Evolutionary conservation across 345 rosid species (phyloP), one percentile per base, ranked within the genome.

Genomic region (Noccaea bulbosa): DNA sequence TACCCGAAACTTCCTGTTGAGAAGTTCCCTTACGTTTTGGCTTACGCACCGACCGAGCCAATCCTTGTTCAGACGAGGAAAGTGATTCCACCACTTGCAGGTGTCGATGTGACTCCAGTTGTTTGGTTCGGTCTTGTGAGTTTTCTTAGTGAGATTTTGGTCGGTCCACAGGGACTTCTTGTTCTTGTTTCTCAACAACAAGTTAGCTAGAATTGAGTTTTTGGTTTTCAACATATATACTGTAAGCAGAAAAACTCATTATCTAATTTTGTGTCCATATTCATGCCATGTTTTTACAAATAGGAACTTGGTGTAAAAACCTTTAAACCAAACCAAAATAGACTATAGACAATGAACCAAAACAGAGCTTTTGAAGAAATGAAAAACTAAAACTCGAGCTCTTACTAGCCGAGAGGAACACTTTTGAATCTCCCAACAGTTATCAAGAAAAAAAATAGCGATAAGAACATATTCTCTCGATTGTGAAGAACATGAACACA

Each of bases 11-110:
- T 93, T 68, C 98, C 97, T 0, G 92, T 86, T 7, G 88, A 81
- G 6, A 84, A 91, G 78, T 91, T 93, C 69, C 98, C 96, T 5
- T 93, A 88, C 60, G 84, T 93, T 4, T 47, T 93, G 60, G 96
- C 88, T 52, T 91, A 87, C 72, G 98, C 97, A 79, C 96, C 97
- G 27, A 93, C 97, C 0, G 97, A 91, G 56, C 96, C 98, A 8
- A 67, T 93, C 43, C 93, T 91, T 34, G 71, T 78, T 6, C 82
- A 70, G 38, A 91, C 96, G 0, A 72, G 95, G 67, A 93, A 91
- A 83, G 47, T 89, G 80, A 91, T 91, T 75, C 94, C 94, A 15
- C 98, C 98, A 7, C 77, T 89, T 10, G 98, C 89, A 0, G 96
- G 98, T 11, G 96, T 90, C 9, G 98, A 93, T 60, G 92, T 93